phyloP scores from a whole-genome alignment of 148 eudicot genomes.

The Nepenthes gracilis region DNA sequence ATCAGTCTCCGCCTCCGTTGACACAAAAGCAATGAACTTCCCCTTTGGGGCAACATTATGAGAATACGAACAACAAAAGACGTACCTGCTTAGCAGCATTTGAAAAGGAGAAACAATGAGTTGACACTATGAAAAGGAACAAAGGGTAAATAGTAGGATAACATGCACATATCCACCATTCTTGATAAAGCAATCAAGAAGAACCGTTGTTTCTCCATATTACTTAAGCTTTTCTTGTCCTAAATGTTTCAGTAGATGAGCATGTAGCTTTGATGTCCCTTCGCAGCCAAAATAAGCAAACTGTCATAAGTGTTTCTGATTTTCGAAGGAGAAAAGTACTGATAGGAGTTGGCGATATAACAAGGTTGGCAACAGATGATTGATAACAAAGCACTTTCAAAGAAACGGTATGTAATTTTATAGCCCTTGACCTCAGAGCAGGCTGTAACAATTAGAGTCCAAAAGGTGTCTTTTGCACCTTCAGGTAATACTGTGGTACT shows the following conservation, averaged over 20 bases:
- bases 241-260: too few species aligned
- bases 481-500: too few species aligned
- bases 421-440: too few species aligned
- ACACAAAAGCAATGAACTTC: slow-evolving; percentile 90
- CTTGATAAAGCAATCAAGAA: not conserved
- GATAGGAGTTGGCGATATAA: too few species aligned
- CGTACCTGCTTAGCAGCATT: slow-evolving; percentile 44
- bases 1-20: slow-evolving; percentile 91
- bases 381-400: too few species aligned
- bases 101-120: not conserved
- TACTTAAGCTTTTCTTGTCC: not conserved
- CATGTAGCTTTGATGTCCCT: too few species aligned
- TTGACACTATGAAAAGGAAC: not conserved
- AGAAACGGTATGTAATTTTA: too few species aligned
- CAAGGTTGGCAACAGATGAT: too few species aligned
- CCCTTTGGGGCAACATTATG: slow-evolving; percentile 98
- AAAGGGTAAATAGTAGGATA: not conserved
- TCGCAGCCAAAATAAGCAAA: too few species aligned
- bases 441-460: too few species aligned
- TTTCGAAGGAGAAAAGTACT: not conserved
- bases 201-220: not conserved
- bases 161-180: not conserved
- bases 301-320: not conserved
- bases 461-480: too few species aligned
- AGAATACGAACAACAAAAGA: slow-evolving; percentile 85